Evolutionary conservation across 371 early-diverging fungal genomes (phyloP).

Genomic region (Mucor racemosus): DNA sequence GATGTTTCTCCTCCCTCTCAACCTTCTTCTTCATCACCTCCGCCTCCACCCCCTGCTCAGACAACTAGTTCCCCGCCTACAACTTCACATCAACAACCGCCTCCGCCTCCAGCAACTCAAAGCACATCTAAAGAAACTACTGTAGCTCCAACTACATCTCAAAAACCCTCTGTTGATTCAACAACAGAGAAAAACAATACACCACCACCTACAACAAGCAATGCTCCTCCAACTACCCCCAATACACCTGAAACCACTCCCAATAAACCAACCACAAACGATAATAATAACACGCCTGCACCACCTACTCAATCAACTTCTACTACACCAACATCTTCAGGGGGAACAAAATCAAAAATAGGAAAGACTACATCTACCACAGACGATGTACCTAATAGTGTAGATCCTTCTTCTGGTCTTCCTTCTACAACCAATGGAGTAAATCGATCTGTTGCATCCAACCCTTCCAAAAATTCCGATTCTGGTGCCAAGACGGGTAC

Average conservation of each 20-base stretch:
- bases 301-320: conserved; percentile 8
- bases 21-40: conserved; percentile 8
- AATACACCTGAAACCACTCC: conserved; percentile 11
- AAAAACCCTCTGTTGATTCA: conserved; percentile 10
- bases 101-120: conserved; percentile 11
- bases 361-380: conserved; percentile 1
- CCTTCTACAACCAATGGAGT: conserved; percentile 13
- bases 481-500: conserved; percentile 32
- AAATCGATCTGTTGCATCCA: conserved; percentile 4
- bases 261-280: conserved; percentile 9
- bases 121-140: background rate
- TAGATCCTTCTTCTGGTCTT: background rate
- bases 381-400: background rate
- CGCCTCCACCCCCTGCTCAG: conserved; percentile 9
- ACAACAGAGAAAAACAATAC: conserved; percentile 5
- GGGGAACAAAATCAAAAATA: background rate
- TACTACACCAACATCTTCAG: background rate
- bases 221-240: background rate
- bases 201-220: conserved; percentile 1
- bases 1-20: conserved; percentile 14
- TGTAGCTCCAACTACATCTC: conserved; percentile 10
- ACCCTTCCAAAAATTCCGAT: conserved; percentile 8
- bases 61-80: conserved; percentile 10
- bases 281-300: conserved; percentile 8
- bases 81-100: background rate